A percentile compares a stretch with the other conserved stretches of the same genome.
Evolutionary conservation across 106 monocot genomes (phyloP).

Genomic region (Dendrobium catenatum): DNA sequence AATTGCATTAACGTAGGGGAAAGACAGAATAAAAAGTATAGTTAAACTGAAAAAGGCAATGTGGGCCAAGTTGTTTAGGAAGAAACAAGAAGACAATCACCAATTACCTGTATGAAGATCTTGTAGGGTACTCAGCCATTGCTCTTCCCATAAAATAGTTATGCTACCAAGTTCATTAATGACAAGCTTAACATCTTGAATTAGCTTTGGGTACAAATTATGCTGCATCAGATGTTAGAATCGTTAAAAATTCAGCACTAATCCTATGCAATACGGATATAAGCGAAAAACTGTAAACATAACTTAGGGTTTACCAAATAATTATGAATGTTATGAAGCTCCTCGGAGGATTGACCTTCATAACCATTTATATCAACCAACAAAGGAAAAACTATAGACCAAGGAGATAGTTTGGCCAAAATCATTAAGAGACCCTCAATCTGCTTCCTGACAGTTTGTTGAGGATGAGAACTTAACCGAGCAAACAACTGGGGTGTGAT

Average conservation of each 20-base stretch:
- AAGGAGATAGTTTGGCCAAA: slow-evolving; percentile 77
- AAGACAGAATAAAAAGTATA: not conserved
- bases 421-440: slow-evolving; percentile 72
- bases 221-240: slow-evolving; percentile 36
- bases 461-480: slow-evolving; percentile 84
- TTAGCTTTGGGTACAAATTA: slow-evolving; percentile 69
- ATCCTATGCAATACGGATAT: not conserved
- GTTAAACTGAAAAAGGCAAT: not conserved
- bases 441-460: slow-evolving; percentile 60
- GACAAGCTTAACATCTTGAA: slow-evolving; percentile 86
- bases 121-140: slow-evolving; percentile 94
- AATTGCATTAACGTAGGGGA: no score
- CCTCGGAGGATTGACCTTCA: slow-evolving; percentile 65
- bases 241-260: not conserved
- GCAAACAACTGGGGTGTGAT: slow-evolving; percentile 93
- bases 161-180: slow-evolving; percentile 74
- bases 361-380: slow-evolving; percentile 78
- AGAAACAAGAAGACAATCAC: not conserved
- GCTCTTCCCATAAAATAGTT: slow-evolving; percentile 98
- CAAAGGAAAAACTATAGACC: slow-evolving; percentile 85
- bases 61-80: not conserved
- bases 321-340: slow-evolving; percentile 63
- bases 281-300: not conserved
- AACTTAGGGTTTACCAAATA: slow-evolving; percentile 53
- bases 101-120: slow-evolving; percentile 88